Conservation (phyloP, 73 alveolate genomes). For the Paramecium biaurelia region DNA sequence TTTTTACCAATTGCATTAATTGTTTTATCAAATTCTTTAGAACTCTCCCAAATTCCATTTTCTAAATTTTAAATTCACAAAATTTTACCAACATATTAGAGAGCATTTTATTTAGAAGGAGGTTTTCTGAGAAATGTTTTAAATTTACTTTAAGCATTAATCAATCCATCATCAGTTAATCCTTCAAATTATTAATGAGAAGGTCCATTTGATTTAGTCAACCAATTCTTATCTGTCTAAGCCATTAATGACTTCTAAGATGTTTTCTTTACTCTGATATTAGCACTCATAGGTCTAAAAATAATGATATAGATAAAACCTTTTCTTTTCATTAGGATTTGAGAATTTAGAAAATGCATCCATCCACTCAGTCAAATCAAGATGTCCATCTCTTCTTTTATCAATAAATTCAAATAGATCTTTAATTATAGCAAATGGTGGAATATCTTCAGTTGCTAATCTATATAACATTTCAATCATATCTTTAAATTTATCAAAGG, state of each 20-base stretch:
- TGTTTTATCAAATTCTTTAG: constrained; percentile 73
- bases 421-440: constrained; percentile 89
- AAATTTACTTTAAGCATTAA: constrained; percentile 29
- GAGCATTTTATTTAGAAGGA: not conserved
- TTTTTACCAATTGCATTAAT: constrained; percentile 72
- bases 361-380: constrained; percentile 93
- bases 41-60: constrained; percentile 71
- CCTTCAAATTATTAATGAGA: not conserved
- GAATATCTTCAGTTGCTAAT: constrained; percentile 81
- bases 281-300: constrained; percentile 37
- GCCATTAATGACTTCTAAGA: constrained; percentile 16
- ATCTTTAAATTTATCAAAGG: constrained; percentile 72
- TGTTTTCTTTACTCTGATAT: not conserved
- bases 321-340: constrained; percentile 55
- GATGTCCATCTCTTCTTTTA: constrained; percentile 94
- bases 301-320: constrained; percentile 46
- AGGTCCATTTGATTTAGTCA: not conserved
- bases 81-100: not conserved
- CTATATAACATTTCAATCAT: constrained; percentile 73
- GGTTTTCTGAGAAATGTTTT: constrained; percentile 32
- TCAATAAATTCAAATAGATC: constrained; percentile 91
- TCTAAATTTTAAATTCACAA: not conserved
- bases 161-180: constrained; percentile 42
- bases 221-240: not conserved
- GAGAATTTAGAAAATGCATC: constrained; percentile 74